phyloP scores from a whole-genome alignment of 2,329 filamentous ascomycete genomes.

The Coniochaeta prunicola region DNA sequence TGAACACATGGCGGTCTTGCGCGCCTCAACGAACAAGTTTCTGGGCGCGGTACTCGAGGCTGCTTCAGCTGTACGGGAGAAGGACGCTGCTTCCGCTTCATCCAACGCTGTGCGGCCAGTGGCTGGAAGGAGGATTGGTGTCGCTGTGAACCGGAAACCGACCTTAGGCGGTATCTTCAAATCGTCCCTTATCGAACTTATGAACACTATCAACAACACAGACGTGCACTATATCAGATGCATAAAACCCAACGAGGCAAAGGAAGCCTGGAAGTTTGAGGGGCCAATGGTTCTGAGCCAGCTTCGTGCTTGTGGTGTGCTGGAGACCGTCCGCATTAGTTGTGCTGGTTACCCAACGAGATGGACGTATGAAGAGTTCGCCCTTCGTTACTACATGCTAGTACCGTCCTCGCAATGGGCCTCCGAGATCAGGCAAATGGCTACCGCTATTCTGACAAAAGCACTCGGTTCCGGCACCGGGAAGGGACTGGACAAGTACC shows the following conservation, averaged over 20 bases:
- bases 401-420: slow-evolving; percentile 88
- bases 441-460: slow-evolving; percentile 82
- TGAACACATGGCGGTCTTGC: slow-evolving; percentile 92
- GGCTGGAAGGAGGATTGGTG: slow-evolving; percentile 78
- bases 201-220: slow-evolving; percentile 95
- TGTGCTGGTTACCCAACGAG: slow-evolving; percentile 94
- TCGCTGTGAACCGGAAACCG: slow-evolving; percentile 90
- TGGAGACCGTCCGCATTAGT: slow-evolving; percentile 96
- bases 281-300: slow-evolving; percentile 98
- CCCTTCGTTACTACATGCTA: slow-evolving; percentile 95
- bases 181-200: slow-evolving; percentile 93
- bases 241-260: slow-evolving; percentile 97
- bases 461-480: slow-evolving; percentile 73
- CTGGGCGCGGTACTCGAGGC: slow-evolving; percentile 77
- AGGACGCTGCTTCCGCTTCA: slow-evolving; percentile 62
- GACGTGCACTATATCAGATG: slow-evolving; percentile 99
- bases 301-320: slow-evolving; percentile 93
- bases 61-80: slow-evolving; percentile 80
- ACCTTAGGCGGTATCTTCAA: slow-evolving; percentile 98
- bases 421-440: slow-evolving; percentile 88
- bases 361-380: slow-evolving; percentile 99
- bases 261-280: slow-evolving; percentile 96
- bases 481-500: slow-evolving; percentile 83
- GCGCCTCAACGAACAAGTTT: slow-evolving; percentile 77
- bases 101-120: slow-evolving; percentile 72